Evolutionary conservation across 2,329 filamentous ascomycete species (phyloP).

Genomic region (Rutstroemia sydowiana): DNA sequence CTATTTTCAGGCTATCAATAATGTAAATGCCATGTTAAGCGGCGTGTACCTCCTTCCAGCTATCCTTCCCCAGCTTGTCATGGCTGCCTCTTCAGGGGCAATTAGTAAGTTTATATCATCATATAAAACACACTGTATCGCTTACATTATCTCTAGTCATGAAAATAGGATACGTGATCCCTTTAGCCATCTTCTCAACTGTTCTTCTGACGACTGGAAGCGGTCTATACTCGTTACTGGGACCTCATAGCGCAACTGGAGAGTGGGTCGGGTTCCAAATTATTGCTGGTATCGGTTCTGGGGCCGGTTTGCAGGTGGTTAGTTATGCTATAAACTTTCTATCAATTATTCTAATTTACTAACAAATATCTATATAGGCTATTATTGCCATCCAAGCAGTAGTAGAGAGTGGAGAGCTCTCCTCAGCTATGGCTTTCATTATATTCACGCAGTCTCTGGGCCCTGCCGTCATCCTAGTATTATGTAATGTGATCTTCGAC

Average conservation of each 20-base stretch:
- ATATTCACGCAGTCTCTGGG: constrained; percentile 31
- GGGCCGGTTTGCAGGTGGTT: constrained; percentile 23
- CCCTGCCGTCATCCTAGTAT: constrained; percentile 27
- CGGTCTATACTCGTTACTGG: constrained; percentile 31
- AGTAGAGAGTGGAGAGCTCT: constrained; percentile 24
- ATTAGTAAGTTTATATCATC: constrained; percentile 1
- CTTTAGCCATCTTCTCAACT: constrained; percentile 27
- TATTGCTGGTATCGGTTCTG: constrained; percentile 21
- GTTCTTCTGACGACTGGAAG: constrained; percentile 27
- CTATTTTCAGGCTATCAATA: constrained; percentile 38
- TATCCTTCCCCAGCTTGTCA: constrained; percentile 27
- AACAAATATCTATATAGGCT: constrained; percentile 11
- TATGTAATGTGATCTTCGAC: constrained; percentile 28
- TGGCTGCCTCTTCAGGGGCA: constrained; percentile 4
- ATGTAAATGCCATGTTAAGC: constrained; percentile 28
- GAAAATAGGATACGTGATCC: constrained; percentile 31
- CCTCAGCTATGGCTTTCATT: constrained; percentile 29
- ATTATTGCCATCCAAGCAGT: constrained; percentile 31
- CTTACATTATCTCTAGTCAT: constrained; percentile 15
- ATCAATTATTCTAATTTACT: not conserved
- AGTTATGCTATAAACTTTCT: not conserved
- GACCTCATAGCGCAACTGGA: constrained; percentile 14
- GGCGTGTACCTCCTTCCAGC: constrained; percentile 34
- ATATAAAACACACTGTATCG: constrained; percentile 7
- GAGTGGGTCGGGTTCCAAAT: constrained; percentile 26